Percentiles rank a stretch among this genome's conserved stretches.
These are phyloP conservation scores for Moesziomyces sp. DNA, from an alignment of 1,284 basidiomycete species.

Conservation along the genomic window DNA sequence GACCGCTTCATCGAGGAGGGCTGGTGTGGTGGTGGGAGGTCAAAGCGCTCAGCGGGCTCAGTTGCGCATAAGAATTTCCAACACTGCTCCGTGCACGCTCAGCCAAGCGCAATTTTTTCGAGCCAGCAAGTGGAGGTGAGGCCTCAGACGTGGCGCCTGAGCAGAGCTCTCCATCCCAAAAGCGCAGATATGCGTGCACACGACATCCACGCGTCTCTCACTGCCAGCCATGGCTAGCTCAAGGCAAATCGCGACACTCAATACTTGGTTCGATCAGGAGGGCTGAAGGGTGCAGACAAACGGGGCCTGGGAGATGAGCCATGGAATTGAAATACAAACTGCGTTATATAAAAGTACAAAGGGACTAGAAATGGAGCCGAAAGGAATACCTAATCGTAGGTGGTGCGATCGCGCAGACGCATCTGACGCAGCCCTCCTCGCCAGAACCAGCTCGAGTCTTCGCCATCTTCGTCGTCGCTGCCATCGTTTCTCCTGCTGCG, in stretches of 20 bases:
- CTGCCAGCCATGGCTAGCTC: no score
- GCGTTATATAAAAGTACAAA: slow-evolving; percentile 13
- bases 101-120: background rate
- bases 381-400: slow-evolving; percentile 34
- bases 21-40: background rate
- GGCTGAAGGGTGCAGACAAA: background rate
- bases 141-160: background rate
- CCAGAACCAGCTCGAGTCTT: slow-evolving; percentile 56
- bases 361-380: background rate
- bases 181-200: slow-evolving; percentile 1
- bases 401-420: slow-evolving; percentile 54
- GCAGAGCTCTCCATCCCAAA: no score
- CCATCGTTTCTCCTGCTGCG: slow-evolving; percentile 18
- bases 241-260: no score
- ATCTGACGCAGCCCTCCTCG: slow-evolving; percentile 50
- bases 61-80: background rate
- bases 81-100: slow-evolving; percentile 21
- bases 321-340: background rate
- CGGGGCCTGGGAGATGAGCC: background rate
- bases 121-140: slow-evolving; percentile 12
- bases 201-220: slow-evolving; percentile 1
- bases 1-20: slow-evolving; percentile 34
- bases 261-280: no score
- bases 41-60: background rate
- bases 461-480: slow-evolving; percentile 36